These are phyloP conservation scores for Austropuccinia psidii DNA, from an alignment of 1,284 basidiomycete genomes.

Conservation along the genomic window DNA sequence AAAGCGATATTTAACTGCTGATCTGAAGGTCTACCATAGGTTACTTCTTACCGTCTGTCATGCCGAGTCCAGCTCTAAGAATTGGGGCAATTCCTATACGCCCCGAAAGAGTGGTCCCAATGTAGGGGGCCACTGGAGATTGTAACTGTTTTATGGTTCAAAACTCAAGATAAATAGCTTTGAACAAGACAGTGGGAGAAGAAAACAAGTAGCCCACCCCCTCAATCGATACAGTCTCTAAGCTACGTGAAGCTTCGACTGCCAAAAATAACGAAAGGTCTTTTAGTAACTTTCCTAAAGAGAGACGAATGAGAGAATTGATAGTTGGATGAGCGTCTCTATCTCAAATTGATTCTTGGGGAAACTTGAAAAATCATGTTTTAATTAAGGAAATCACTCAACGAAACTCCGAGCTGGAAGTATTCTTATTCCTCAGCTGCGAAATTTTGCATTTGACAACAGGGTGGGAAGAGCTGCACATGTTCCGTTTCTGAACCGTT, in stretches of 20 bases:
- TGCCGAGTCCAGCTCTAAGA: constrained; percentile 84
- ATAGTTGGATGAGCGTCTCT: too few species aligned
- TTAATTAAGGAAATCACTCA: constrained; percentile 39
- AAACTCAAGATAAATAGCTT: too few species aligned
- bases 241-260: constrained; percentile 62
- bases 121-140: constrained; percentile 49
- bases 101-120: constrained; percentile 50
- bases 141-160: constrained; percentile 47
- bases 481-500: too few species aligned
- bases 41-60: constrained; percentile 62
- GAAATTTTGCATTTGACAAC: constrained; percentile 64
- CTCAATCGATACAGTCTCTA: constrained; percentile 58
- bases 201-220: constrained; percentile 59
- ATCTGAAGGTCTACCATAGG: background rate
- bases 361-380: background rate
- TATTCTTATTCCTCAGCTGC: constrained; percentile 59
- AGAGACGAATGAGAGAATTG: background rate
- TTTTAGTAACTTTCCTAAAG: constrained; percentile 50
- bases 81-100: constrained; percentile 81
- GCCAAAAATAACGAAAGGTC: constrained; percentile 65
- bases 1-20: background rate
- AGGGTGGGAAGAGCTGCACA: constrained; percentile 57
- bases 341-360: too few species aligned
- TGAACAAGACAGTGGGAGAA: too few species aligned
- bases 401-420: constrained; percentile 66